A percentile compares a stretch with the other conserved stretches of the same genome.
Evolutionary conservation across 345 rosid species (phyloP).

Genomic region (Brassica carinata): DNA sequence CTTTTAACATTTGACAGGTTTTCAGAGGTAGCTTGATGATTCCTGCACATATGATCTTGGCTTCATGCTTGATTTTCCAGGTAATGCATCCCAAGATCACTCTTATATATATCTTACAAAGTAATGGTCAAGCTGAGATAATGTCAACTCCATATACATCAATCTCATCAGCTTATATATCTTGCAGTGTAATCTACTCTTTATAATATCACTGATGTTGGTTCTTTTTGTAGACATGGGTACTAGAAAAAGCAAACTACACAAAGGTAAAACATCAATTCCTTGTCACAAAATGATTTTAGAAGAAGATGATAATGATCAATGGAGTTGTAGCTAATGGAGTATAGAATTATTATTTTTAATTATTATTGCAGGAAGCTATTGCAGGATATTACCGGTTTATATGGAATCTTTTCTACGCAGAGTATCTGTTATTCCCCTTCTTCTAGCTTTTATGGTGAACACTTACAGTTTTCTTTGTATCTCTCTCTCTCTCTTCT

Average conservation of each 20-base stretch:
- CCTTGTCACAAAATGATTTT: not conserved
- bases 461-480: not conserved
- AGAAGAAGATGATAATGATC: not conserved
- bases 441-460: conserved; percentile 50
- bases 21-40: conserved; percentile 78
- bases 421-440: conserved; percentile 85
- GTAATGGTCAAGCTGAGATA: not conserved
- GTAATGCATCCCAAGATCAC: conserved; percentile 40
- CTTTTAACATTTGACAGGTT: conserved; percentile 53
- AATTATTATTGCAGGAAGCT: conserved; percentile 69
- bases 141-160: conserved; percentile 6
- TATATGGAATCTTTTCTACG: conserved; percentile 93
- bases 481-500: not conserved
- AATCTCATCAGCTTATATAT: not conserved
- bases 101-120: not conserved
- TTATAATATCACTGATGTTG: conserved; percentile 11
- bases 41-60: conserved; percentile 47
- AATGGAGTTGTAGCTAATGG: conserved; percentile 14
- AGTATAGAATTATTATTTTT: conserved; percentile 14
- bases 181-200: too few relatives aligned
- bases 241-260: conserved; percentile 74
- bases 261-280: conserved; percentile 59
- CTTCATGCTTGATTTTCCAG: conserved; percentile 81
- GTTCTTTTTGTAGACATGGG: conserved; percentile 61
- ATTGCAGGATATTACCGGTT: conserved; percentile 74